Conservation (phyloP, 805 yeast species). For the Cyberlindnera mississippiensis region DNA sequence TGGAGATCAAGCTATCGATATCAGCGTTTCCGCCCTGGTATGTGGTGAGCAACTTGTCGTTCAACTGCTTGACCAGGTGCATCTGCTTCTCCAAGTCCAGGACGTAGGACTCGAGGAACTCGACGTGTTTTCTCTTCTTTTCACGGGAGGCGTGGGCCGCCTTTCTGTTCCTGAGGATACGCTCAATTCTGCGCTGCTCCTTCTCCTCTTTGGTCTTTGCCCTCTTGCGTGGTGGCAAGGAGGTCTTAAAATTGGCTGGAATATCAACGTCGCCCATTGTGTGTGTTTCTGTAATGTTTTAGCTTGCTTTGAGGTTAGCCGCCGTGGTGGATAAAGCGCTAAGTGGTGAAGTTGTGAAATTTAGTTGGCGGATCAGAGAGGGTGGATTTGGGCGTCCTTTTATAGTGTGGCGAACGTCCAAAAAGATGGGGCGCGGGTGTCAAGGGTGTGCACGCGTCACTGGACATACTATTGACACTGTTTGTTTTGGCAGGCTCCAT, state of each 20-base stretch:
- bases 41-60: conserved; percentile 11
- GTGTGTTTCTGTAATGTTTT: not conserved
- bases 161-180: conserved; percentile 88
- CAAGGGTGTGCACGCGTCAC: not conserved
- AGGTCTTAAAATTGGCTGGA: conserved; percentile 37
- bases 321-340: not conserved
- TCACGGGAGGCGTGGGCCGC: conserved; percentile 98
- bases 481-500: not conserved
- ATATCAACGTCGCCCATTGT: conserved; percentile 27
- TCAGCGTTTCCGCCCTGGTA: conserved; percentile 21
- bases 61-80: conserved; percentile 16
- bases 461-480: conserved; percentile 1
- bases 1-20: conserved; percentile 16
- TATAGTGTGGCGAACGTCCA: not conserved
- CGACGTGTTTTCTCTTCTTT: conserved; percentile 90
- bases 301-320: not conserved
- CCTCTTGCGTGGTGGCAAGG: conserved; percentile 91
- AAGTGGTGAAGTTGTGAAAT: no score
- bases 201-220: conserved; percentile 96
- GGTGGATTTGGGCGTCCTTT: not conserved
- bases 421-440: no score
- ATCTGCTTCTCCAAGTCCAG: conserved; percentile 26
- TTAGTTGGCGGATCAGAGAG: no score
- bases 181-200: conserved; percentile 91
- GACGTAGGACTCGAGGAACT: conserved; percentile 56